Base-by-base conservation (phyloP, 768 basidiomycete species). In the Russula lepida region DNA sequence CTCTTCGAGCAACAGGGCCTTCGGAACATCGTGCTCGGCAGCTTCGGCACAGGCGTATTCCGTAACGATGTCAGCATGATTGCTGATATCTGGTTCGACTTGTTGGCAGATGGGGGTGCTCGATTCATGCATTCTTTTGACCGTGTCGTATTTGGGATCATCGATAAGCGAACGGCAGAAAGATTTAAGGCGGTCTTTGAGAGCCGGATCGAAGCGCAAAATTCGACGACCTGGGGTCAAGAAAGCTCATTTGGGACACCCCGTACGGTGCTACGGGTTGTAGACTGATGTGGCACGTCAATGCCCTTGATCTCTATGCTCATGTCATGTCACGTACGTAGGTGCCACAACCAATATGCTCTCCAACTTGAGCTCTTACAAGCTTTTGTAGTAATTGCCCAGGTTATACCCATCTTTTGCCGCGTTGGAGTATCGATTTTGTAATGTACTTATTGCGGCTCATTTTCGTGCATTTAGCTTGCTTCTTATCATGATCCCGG, bases 41-140 rank as follows among this genome's bases (percentile, higher is more conserved):
- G 83, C 66, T 91, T 87, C 70, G 88, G 88, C 13, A 89, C 89
- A 1, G 88, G 89, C 3, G 88, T 86, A 3, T 91, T 89, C 72
- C 76, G 75, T 58, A 91, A 91, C 71, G 74, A 78, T 35, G 79
- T 88, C 25, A 68, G 72, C 44, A 73, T 77, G 54, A 78, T 90
- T 17, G 87, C 85, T 6, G 72, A 70, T 35, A 77, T 85, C 47
- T 91, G 88, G 84, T 80, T 77, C 48, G 82, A 88, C 56, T 71
- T 88, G 30, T 71, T 90, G 47, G 72, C 72, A 3, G 72, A 69
- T 2, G 72, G 77, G 6, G 75, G 73, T 1, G 80, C 83, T 30
- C 74, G 82, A n/a, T 91, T 84, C 69, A 70, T 72, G 62, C 62
- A 74, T 30, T 78, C 79, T 0, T 91, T 91, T 69, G 78, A 83